phyloP scores from a whole-genome alignment of 495 filamentous ascomycete species.

The Parathielavia appendiculata region DNA sequence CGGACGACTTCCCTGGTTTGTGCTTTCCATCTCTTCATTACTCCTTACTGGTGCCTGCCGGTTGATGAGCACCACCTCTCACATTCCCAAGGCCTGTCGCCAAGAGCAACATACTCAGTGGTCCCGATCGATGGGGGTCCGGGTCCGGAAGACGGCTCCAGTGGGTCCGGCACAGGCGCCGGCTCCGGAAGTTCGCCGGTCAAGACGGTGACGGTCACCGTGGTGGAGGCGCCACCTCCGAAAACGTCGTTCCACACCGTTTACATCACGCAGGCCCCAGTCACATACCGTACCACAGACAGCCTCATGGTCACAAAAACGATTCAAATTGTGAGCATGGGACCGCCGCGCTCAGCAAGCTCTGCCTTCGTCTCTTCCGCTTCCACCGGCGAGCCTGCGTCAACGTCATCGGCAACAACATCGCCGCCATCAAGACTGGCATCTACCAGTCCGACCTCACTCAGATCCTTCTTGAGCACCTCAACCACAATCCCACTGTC shows the following conservation, averaged over 20 bases:
- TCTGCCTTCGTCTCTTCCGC: too few relatives aligned
- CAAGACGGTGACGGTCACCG: constrained; percentile 20
- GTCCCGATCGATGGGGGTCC: constrained; percentile 30
- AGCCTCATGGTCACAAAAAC: constrained; percentile 22
- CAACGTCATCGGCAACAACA: constrained; percentile 5
- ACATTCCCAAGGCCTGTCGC: constrained; percentile 9
- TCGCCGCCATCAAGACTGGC: background rate
- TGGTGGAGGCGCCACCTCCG: constrained; percentile 17
- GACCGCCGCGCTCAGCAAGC: too few relatives aligned
- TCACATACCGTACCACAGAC: constrained; percentile 12
- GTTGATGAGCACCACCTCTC: constrained; percentile 13
- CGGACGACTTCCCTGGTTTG: constrained; percentile 8
- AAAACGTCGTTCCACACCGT: constrained; percentile 17
- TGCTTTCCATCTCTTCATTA: constrained; percentile 6
- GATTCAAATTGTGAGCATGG: constrained; percentile 10
- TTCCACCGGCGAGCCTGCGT: background rate
- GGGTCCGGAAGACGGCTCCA: constrained; percentile 9
- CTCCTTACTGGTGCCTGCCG: constrained; percentile 16
- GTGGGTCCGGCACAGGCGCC: constrained; percentile 17
- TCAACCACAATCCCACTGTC: background rate
- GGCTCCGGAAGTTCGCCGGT: constrained; percentile 15
- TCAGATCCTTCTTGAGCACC: background rate
- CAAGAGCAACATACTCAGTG: constrained; percentile 29
- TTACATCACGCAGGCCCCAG: constrained; percentile 12
- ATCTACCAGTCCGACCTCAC: background rate